phyloP scores from a whole-genome alignment of 495 filamentous ascomycete genomes.

The Xylaria nigripes region DNA sequence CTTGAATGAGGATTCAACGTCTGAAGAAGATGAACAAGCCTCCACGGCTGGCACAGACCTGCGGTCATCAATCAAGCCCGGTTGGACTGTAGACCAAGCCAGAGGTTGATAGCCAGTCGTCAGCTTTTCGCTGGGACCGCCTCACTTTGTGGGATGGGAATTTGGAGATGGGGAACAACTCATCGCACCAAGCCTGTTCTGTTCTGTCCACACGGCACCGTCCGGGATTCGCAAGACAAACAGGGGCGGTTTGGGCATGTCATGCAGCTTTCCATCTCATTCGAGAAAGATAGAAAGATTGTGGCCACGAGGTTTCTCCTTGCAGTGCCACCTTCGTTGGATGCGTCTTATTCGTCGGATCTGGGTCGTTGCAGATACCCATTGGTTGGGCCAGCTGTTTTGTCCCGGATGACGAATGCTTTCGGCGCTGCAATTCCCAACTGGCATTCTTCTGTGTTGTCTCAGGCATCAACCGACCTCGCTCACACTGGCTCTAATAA shows the following conservation, averaged over 20 bases:
- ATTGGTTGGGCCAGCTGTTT: background rate
- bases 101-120: constrained; percentile 22
- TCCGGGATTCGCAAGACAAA: constrained; percentile 22
- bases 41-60: background rate
- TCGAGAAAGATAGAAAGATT: constrained; percentile 14
- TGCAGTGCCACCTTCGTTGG: constrained; percentile 17
- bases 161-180: constrained; percentile 10
- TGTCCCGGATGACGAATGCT: background rate
- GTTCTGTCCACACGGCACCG: constrained; percentile 12
- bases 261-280: constrained; percentile 22
- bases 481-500: background rate
- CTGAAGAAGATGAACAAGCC: background rate
- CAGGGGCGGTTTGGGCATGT: constrained; percentile 21
- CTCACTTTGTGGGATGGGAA: constrained; percentile 19
- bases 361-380: background rate
- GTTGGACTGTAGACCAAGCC: constrained; percentile 17
- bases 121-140: constrained; percentile 19
- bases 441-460: background rate
- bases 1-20: background rate
- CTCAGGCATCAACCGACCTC: background rate
- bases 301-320: constrained; percentile 29
- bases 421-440: background rate
- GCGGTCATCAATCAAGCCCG: constrained; percentile 10
- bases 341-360: background rate
- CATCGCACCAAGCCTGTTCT: constrained; percentile 15